Percentiles rank a stretch among this genome's conserved stretches.
These are phyloP conservation scores for Salix brachista DNA, from an alignment of 345 rosid species.

Conservation along the genomic window DNA sequence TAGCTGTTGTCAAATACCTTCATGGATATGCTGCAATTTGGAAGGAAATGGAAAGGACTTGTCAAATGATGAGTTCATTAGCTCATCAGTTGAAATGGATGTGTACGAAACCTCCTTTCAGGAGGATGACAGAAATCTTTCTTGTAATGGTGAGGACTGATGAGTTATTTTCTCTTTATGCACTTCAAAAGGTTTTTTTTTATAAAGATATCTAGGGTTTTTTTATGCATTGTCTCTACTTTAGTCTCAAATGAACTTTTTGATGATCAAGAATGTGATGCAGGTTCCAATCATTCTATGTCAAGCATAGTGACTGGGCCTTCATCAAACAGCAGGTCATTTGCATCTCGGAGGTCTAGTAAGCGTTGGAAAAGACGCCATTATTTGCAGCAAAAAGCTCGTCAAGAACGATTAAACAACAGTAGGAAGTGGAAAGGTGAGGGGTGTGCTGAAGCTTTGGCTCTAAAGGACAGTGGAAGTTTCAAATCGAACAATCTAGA, in stretches of 20 bases:
- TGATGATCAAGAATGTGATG: constrained; percentile 11
- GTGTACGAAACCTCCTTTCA: constrained; percentile 51
- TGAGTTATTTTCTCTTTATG: background rate
- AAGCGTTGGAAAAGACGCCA: constrained; percentile 89
- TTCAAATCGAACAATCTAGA: constrained; percentile 28
- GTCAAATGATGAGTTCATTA: constrained; percentile 44
- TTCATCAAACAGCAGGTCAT: constrained; percentile 55
- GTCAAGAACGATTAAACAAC: constrained; percentile 83
- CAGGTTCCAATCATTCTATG: constrained; percentile 52
- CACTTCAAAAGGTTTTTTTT: background rate
- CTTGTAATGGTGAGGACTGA: constrained; percentile 46
- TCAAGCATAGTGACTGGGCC: constrained; percentile 41
- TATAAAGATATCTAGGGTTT: background rate
- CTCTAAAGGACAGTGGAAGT: constrained; percentile 33
- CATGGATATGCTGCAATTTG: constrained; percentile 80
- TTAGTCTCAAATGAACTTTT: background rate
- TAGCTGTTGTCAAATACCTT: constrained; percentile 61
- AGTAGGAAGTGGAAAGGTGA: constrained; percentile 96
- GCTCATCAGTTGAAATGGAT: constrained; percentile 85
- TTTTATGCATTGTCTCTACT: background rate
- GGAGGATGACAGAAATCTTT: constrained; percentile 26
- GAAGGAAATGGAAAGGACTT: constrained; percentile 58
- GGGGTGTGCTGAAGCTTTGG: constrained; percentile 36
- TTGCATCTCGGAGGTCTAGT: constrained; percentile 51
- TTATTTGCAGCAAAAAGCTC: constrained; percentile 80